A percentile compares a stretch with the other conserved stretches of the same genome.
These are phyloP conservation scores for Paraconiothyrium brasiliense DNA, from an alignment of 2,329 filamentous ascomycete species.

Conservation along the genomic window DNA sequence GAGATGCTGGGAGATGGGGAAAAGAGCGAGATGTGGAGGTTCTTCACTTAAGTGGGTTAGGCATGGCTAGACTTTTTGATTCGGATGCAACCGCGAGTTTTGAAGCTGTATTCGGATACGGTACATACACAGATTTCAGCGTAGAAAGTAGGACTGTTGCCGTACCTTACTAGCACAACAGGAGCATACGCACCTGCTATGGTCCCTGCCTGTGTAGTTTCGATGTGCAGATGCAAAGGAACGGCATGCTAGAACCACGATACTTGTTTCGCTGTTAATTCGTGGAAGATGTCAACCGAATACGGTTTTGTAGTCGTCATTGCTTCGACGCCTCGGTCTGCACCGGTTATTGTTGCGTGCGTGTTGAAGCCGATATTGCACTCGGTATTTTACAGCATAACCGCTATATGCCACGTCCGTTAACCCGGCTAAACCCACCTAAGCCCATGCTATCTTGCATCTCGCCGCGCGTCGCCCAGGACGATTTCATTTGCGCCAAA, in stretches of 20 bases:
- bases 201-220: background rate
- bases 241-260: background rate
- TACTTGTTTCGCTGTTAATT: background rate
- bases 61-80: background rate
- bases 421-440: conserved; percentile 17
- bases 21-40: conserved; percentile 50
- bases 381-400: conserved; percentile 13
- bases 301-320: background rate
- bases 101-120: background rate
- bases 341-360: conserved; percentile 11
- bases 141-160: background rate
- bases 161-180: background rate
- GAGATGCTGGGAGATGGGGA: conserved; percentile 52
- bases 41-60: conserved; percentile 35
- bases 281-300: background rate
- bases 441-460: background rate
- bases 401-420: conserved; percentile 18
- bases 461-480: conserved; percentile 13
- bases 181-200: background rate
- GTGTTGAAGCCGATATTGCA: conserved; percentile 16
- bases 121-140: background rate
- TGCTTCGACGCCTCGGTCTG: background rate
- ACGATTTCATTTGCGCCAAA: conserved; percentile 22
- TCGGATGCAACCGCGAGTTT: background rate
- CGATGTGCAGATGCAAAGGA: background rate